A percentile compares a stretch with the other conserved stretches of the same genome.
Evolutionary conservation across 441 rosid genomes (phyloP).

Genomic region (Eutrema salsugineum): DNA sequence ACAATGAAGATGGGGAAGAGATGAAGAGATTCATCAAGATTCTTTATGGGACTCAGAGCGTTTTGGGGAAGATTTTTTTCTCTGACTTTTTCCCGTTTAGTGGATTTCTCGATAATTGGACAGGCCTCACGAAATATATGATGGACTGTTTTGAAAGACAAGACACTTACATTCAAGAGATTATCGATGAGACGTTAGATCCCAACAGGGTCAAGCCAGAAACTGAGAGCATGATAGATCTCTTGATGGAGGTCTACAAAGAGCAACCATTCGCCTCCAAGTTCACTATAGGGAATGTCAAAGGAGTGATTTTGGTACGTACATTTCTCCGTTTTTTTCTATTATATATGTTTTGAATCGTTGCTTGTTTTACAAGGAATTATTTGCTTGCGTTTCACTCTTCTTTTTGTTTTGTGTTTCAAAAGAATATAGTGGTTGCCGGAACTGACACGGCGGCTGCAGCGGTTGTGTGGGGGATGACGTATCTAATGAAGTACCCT

Average conservation of each 20-base stretch:
- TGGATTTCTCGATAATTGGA: conserved; percentile 16
- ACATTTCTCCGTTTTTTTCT: not conserved
- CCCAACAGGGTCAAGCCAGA: conserved; percentile 31
- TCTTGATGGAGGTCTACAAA: conserved; percentile 21
- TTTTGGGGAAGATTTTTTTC: conserved; percentile 20
- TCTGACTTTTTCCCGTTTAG: conserved; percentile 17
- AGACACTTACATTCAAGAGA: conserved; percentile 27
- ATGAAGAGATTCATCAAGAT: conserved; percentile 30
- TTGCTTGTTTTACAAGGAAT: not conserved
- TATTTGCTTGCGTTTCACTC: not conserved
- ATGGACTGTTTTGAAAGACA: conserved; percentile 21
- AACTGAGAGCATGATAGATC: conserved; percentile 34
- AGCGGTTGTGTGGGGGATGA: conserved; percentile 41
- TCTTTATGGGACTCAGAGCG: conserved; percentile 31
- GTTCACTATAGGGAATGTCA: conserved; percentile 31
- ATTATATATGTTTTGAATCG: not conserved
- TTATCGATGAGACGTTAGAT: conserved; percentile 21
- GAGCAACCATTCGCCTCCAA: conserved; percentile 23
- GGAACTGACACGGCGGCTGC: conserved; percentile 41
- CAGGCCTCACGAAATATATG: conserved; percentile 28
- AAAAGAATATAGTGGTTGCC: conserved; percentile 31
- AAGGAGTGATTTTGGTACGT: conserved; percentile 22
- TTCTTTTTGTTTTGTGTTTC: not conserved
- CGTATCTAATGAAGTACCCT: conserved; percentile 34
- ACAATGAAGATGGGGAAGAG: conserved; percentile 27